These are phyloP conservation scores for Termitomyces heimii DNA, from an alignment of 768 basidiomycete species.

Conservation along the genomic window DNA sequence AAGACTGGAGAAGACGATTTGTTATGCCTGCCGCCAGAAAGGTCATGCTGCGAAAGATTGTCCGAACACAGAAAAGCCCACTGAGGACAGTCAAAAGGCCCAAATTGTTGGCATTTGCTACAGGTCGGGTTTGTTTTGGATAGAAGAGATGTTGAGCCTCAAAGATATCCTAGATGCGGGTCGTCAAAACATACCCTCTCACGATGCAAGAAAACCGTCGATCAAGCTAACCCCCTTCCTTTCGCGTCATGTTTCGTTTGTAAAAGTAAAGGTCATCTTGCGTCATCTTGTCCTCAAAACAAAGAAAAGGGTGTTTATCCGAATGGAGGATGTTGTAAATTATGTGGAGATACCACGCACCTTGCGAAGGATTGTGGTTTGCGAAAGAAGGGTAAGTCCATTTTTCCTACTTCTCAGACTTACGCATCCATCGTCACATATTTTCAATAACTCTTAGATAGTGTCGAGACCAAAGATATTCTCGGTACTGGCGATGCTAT, in stretches of 20 bases:
- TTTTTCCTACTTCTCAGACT: neutral
- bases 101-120: slow-evolving; percentile 58
- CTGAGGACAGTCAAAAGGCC: slow-evolving; percentile 9
- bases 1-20: slow-evolving; percentile 54
- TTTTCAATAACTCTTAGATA: slow-evolving; percentile 21
- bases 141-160: neutral
- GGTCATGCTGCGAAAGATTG: slow-evolving; percentile 86
- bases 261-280: slow-evolving; percentile 76
- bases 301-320: slow-evolving; percentile 80
- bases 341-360: slow-evolving; percentile 83
- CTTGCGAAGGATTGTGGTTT: slow-evolving; percentile 79
- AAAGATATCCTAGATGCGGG: slow-evolving; percentile 51
- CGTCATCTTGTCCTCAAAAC: slow-evolving; percentile 79
- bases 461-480: slow-evolving; percentile 27
- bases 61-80: slow-evolving; percentile 35
- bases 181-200: slow-evolving; percentile 74
- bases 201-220: slow-evolving; percentile 61
- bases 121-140: slow-evolving; percentile 38
- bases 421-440: neutral
- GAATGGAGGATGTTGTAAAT: slow-evolving; percentile 85
- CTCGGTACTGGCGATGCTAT: slow-evolving; percentile 46
- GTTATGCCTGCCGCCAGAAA: slow-evolving; percentile 80
- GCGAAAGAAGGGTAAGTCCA: slow-evolving; percentile 45
- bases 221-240: slow-evolving; percentile 66
- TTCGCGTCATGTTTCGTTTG: slow-evolving; percentile 94